Conservation (phyloP, 805 yeast species). For the Pichia sporocuriosa region DNA sequence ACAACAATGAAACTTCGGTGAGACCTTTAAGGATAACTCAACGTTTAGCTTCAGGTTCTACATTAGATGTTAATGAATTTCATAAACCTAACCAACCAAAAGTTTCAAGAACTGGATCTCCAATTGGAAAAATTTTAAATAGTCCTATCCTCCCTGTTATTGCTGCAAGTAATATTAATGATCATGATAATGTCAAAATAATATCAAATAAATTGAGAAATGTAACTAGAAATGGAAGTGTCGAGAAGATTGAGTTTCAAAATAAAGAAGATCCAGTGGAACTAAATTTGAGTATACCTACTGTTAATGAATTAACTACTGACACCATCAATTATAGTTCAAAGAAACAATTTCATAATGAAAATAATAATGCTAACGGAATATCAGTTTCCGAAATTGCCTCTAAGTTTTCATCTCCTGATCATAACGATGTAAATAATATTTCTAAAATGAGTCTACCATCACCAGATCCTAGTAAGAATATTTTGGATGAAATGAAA, state of each 20-base stretch:
- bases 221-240: not conserved
- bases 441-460: slow-evolving; percentile 1
- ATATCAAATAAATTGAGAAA: not conserved
- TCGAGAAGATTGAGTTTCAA: not conserved
- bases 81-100: slow-evolving; percentile 3
- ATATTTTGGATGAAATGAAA: slow-evolving; percentile 22
- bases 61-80: slow-evolving; percentile 1
- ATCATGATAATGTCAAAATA: not conserved
- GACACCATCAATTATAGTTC: no score
- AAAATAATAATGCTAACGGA: not conserved
- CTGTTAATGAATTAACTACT: no score
- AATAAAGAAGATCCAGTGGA: not conserved
- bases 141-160: slow-evolving; percentile 9
- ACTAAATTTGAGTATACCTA: no score
- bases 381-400: slow-evolving; percentile 1
- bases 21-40: slow-evolving; percentile 67
- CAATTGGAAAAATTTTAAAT: slow-evolving; percentile 7
- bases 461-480: slow-evolving; percentile 17
- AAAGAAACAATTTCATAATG: not conserved
- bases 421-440: not conserved
- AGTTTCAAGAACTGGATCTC: slow-evolving; percentile 16
- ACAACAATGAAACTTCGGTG: slow-evolving; percentile 25
- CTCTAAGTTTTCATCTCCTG: not conserved
- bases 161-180: slow-evolving; percentile 3
- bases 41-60: slow-evolving; percentile 31